Conservation (phyloP, 192 early-diverging fungal species). For the Chytriomyces confervae region DNA sequence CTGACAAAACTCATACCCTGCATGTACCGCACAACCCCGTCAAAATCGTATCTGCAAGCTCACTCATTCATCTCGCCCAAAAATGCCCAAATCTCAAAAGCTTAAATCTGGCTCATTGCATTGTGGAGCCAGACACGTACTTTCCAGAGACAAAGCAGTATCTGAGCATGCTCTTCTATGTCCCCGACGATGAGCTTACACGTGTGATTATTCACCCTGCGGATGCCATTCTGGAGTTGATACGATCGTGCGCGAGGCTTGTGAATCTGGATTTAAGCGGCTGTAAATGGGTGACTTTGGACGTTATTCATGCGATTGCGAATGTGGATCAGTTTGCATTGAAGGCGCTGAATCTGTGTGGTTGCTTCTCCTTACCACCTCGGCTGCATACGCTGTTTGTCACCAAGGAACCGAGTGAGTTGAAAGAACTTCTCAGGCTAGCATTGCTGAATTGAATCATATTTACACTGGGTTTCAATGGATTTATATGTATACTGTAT, state of each 20-base stretch:
- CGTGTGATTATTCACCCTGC: not conserved
- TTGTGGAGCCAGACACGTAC: constrained; percentile 1
- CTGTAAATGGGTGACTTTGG: constrained; percentile 10
- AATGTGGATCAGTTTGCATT: not conserved
- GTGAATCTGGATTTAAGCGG: constrained; percentile 17
- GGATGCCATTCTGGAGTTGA: not conserved
- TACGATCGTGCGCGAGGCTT: not conserved
- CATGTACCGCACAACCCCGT: too few species aligned
- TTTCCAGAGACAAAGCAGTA: constrained; percentile 8
- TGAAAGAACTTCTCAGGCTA: not conserved
- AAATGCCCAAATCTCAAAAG: constrained; percentile 7
- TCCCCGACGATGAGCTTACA: not conserved
- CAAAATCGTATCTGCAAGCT: not conserved
- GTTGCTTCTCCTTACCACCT: not conserved
- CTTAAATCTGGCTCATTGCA: not conserved
- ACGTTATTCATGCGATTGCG: not conserved
- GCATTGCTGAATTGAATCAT: too few species aligned
- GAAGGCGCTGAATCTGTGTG: constrained; percentile 13
- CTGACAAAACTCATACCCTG: too few species aligned
- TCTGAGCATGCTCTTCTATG: not conserved
- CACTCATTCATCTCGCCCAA: not conserved
- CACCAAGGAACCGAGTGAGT: not conserved
- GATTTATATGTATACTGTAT: too few species aligned
- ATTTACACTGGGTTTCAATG: too few species aligned
- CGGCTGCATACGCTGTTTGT: constrained; percentile 3